A percentile compares a stretch with the other conserved stretches of the same genome.
Evolutionary conservation across 345 rosid species (phyloP).

Genomic region (Acer saccharum): DNA sequence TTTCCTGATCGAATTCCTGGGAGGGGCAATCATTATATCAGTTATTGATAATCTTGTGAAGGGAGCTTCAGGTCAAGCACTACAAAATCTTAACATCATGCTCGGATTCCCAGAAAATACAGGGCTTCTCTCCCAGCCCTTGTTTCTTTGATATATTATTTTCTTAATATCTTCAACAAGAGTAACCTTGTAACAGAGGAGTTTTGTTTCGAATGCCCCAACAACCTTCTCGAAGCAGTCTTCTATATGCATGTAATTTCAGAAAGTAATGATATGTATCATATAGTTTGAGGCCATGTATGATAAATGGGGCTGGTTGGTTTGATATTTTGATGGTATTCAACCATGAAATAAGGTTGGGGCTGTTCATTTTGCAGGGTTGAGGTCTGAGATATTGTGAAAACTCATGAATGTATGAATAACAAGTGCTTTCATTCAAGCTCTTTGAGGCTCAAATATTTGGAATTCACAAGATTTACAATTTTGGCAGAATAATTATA

Average conservation of each 20-base stretch:
- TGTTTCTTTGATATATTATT: constrained; percentile 59
- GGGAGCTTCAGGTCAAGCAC: constrained; percentile 99
- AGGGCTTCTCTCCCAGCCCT: constrained; percentile 72
- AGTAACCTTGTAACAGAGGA: background rate
- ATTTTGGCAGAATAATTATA: too few relatives aligned
- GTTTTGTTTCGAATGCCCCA: background rate
- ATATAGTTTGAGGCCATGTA: background rate
- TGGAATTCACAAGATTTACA: too few relatives aligned
- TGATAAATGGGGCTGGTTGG: background rate
- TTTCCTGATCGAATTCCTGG: constrained; percentile 89
- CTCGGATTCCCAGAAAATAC: constrained; percentile 83
- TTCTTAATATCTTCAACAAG: background rate
- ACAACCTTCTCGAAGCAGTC: background rate
- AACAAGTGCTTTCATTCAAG: background rate
- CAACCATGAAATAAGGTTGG: background rate
- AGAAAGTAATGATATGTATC: constrained; percentile 1
- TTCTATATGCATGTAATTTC: background rate
- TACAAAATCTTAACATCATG: constrained; percentile 93
- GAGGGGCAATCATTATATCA: constrained; percentile 80
- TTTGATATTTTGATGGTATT: background rate
- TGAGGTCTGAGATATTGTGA: background rate
- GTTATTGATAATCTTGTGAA: constrained; percentile 95
- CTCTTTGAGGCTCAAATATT: background rate
- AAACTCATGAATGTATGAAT: background rate
- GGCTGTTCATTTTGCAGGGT: background rate